Conservation (phyloP, 1,139 yeast genomes). For the Yamadazyma buinensis region DNA sequence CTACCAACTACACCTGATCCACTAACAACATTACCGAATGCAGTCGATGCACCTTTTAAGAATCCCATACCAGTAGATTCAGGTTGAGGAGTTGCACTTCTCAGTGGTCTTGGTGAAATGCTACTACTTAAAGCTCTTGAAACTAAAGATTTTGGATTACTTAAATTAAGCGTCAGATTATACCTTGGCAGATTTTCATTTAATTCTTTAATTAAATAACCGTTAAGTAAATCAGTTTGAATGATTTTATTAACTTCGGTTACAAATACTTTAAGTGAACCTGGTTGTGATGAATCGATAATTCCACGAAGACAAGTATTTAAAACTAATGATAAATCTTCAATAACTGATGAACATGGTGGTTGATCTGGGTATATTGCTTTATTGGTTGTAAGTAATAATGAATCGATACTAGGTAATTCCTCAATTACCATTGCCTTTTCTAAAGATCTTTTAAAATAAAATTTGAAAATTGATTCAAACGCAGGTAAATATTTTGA, state of each 20-base stretch:
- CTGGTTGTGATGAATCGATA: constrained; percentile 57
- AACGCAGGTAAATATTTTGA: constrained; percentile 55
- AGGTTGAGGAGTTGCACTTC: constrained; percentile 38
- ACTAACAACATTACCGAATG: constrained; percentile 45
- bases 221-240: constrained; percentile 36
- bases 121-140: constrained; percentile 15
- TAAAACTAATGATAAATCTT: constrained; percentile 73
- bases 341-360: constrained; percentile 80
- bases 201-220: constrained; percentile 46
- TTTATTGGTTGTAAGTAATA: constrained; percentile 13
- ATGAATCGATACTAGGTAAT: constrained; percentile 48
- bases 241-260: constrained; percentile 28
- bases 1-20: constrained; percentile 18
- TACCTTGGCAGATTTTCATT: constrained; percentile 54
- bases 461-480: constrained; percentile 61
- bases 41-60: constrained; percentile 45
- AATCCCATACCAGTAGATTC: constrained; percentile 28
- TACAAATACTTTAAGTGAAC: constrained; percentile 50
- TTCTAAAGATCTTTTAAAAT: constrained; percentile 74
- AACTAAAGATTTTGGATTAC: constrained; percentile 11
- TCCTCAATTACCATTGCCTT: constrained; percentile 81
- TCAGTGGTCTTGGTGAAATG: constrained; percentile 21
- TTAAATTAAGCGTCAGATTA: constrained; percentile 34
- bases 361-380: constrained; percentile 45
- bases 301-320: constrained; percentile 61